Base-by-base conservation (phyloP, 2,329 filamentous ascomycete species). In the Penicillium sp. region DNA sequence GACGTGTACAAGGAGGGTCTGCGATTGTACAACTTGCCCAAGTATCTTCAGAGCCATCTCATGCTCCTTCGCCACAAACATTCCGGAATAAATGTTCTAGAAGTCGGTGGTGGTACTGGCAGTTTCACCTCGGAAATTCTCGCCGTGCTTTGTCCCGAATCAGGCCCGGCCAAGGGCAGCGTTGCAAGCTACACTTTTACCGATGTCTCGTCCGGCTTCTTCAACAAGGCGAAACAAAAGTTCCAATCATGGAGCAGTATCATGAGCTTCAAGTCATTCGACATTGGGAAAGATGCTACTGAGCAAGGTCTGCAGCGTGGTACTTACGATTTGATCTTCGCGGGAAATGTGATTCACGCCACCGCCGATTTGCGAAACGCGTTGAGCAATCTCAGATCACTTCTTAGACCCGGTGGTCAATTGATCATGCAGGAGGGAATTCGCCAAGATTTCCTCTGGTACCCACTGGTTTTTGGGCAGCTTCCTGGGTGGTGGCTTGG, bases 311-410 rank as follows among this genome's bases (percentile, higher is more conserved):
- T 76, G 12, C 57, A 70, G 35, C 6, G 50, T 2, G 65, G 59
- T 2, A 53, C 25, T 5, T 78, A 73, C 53, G 75, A 78, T 49
- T 43, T 78, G 35, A 69, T 78, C 11, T 63, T 77, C 2, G 75
- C 73, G 4, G 63, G 64, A 4, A 70, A 73, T 52, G 75, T 76
- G 4, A 62, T 76, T 20, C 73, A 77, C 38, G 74, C 73, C 0
- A 75, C 74, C 1, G 56, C 59, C 5, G 58, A 61, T 31, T 47
- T 68, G 8, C 42, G 57, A 1, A 42, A 41, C 3, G 34, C 61
- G 17, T 41, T 68, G 17, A 14, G 42, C 17, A 64, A 65, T n/a
- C 12, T 68, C 22, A 52, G 63, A 6, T 63, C 60, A 17, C 39
- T 68, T 17, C 57, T 68, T 38, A 56, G 62, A n/a, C 60, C 64